Base-by-base conservation (phyloP, 2,329 filamentous ascomycete genomes). In the Calcarisporium arbuscula region DNA sequence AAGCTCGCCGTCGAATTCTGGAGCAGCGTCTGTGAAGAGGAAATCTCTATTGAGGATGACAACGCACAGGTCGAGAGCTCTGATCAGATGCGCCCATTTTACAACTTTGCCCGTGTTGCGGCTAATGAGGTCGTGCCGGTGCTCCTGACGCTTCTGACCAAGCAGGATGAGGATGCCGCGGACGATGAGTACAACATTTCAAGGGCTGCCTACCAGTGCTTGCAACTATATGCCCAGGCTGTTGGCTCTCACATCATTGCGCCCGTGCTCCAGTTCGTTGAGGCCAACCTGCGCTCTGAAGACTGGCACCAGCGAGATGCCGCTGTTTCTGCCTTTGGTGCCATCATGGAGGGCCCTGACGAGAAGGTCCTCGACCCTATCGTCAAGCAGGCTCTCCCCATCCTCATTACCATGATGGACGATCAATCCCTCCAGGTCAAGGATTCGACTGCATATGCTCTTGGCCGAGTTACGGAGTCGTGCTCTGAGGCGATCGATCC, bases 11-110 rank as follows among this genome's bases (percentile, higher is more conserved):
- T 98, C 47, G 92, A 98, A 60, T 98, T 98, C 68, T 98, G 92
- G 92, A 96, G 90, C 70, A 95, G 92, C n/a, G 92, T 98, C 31
- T 98, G 92, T 62, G 92, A 98, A 61, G 92, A 98, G 65, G 92
- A 98, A 63, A 90, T 95, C 51, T 83, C 83, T 45, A 96, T 98
- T 52, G 92, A 98, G 57, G 92, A 98, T 55, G 92, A 98, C 62
- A 98, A 98, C 60, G 74, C 80, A 19, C 54, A 72, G 58, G 65
- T 73, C 39, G 86, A 94, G 52, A 86, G 78, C 53, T 78, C 82
- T 14, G 81, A 86, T 37, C 85, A 94, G 62, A 77, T 90, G 64
- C 81, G 92, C 39, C 85, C 87, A 11, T 94, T 92, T 65, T 95
- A 92, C 71, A 94, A 94, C 68, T 98, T 98, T 60, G 86, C 87